These are phyloP conservation scores for Atkinsonella texensis DNA, from an alignment of 2,329 filamentous ascomycete genomes.

Conservation along the genomic window DNA sequence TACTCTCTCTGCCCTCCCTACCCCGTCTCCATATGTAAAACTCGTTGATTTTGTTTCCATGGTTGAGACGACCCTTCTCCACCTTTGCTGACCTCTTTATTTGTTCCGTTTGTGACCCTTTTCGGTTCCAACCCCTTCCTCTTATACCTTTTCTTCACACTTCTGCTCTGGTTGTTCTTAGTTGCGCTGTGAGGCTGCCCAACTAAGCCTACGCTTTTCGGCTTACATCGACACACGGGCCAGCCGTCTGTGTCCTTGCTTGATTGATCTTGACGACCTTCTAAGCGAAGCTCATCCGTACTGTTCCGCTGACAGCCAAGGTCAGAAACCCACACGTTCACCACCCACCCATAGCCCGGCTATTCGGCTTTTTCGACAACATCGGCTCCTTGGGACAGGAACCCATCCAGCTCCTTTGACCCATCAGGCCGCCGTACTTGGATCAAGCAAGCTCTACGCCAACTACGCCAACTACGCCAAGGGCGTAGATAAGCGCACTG, in stretches of 20 bases:
- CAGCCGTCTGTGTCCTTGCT: neutral
- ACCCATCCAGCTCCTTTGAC: neutral
- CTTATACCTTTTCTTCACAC: neutral
- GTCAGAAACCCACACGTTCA: neutral
- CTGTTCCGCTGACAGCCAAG: neutral
- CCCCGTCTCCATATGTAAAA: neutral
- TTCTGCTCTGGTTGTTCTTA: neutral
- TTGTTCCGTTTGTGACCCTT: neutral
- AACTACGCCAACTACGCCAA: neutral
- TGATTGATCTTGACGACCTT: neutral
- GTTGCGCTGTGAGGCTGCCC: neutral
- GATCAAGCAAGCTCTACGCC: neutral
- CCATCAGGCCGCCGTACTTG: neutral
- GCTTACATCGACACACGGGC: neutral
- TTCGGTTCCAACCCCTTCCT: neutral
- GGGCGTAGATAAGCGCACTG: neutral
- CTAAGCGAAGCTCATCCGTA: neutral
- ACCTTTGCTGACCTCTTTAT: neutral
- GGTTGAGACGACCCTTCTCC: neutral
- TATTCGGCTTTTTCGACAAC: neutral
- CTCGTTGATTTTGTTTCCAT: neutral
- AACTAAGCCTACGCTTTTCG: neutral
- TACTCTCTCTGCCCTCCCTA: constrained; percentile 5
- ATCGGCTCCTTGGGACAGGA: neutral
- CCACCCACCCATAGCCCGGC: neutral